Conservation (phyloP, 495 filamentous ascomycete genomes). For the Xylaria palmicola region DNA sequence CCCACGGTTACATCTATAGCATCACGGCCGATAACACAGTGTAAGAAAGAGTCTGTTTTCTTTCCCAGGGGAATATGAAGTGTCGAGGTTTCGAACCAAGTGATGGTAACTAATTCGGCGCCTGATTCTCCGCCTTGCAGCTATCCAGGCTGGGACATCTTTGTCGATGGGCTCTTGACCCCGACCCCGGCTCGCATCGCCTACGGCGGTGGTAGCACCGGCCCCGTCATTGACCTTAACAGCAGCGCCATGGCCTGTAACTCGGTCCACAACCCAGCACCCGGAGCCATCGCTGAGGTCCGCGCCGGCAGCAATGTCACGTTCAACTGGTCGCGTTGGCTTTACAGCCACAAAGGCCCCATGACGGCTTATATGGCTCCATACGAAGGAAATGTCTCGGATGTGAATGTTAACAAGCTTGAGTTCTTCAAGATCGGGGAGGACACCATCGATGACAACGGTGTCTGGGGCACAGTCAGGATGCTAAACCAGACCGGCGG, state of each 20-base stretch:
- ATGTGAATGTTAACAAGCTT: constrained; percentile 58
- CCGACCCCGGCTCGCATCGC: background rate
- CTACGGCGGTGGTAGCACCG: constrained; percentile 7
- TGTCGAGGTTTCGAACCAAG: background rate
- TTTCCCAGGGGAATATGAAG: no score
- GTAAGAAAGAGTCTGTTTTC: no score
- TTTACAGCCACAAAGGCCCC: constrained; percentile 61
- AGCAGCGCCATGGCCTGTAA: constrained; percentile 61
- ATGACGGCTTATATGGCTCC: constrained; percentile 45
- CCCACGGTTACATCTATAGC: constrained; percentile 21
- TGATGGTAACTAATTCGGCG: background rate
- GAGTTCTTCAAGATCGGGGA: constrained; percentile 67
- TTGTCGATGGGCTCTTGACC: background rate
- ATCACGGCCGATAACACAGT: constrained; percentile 21
- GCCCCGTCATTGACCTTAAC: constrained; percentile 44
- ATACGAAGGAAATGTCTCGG: constrained; percentile 29
- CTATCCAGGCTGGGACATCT: background rate
- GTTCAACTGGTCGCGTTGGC: constrained; percentile 61
- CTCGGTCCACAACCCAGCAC: constrained; percentile 50
- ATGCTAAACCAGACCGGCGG: constrained; percentile 18
- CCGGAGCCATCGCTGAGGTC: constrained; percentile 44
- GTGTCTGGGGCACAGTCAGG: constrained; percentile 54
- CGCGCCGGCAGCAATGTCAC: constrained; percentile 51
- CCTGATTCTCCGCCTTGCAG: background rate
- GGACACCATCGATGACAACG: constrained; percentile 46